phyloP scores from a whole-genome alignment of 1,284 basidiomycete genomes.

The Sanghuangporus sanghuang region DNA sequence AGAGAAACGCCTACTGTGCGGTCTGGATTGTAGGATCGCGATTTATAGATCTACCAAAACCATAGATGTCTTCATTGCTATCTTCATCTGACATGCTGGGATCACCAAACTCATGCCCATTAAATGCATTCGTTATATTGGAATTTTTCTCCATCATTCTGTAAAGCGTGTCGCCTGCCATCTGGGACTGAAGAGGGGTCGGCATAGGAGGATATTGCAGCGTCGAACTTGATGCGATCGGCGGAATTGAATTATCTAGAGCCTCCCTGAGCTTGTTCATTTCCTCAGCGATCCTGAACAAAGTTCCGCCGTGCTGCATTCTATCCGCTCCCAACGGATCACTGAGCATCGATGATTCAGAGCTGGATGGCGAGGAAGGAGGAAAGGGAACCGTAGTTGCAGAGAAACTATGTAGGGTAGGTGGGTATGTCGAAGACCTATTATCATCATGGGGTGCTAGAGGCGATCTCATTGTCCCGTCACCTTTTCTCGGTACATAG shows the following conservation, averaged over 20 bases:
- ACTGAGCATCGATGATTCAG: not conserved
- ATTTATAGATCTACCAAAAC: slow-evolving; percentile 40
- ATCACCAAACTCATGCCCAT: slow-evolving; percentile 16
- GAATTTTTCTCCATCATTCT: not conserved
- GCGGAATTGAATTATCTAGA: not conserved
- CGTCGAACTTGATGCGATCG: slow-evolving; percentile 1
- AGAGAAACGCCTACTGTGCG: slow-evolving; percentile 39
- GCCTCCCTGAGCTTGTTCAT: not conserved
- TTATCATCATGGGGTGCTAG: not conserved
- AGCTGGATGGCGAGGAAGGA: not conserved
- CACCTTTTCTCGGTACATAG: not conserved
- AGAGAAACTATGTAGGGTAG: not conserved
- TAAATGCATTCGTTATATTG: not conserved
- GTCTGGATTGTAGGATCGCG: slow-evolving; percentile 39
- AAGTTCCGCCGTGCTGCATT: not conserved
- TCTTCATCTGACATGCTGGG: slow-evolving; percentile 26
- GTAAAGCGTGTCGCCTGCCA: not conserved
- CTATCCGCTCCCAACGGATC: not conserved
- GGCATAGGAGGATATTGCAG: not conserved
- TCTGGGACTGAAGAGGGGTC: not conserved
- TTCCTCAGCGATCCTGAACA: not conserved
- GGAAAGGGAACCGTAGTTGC: not conserved
- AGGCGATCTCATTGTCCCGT: not conserved
- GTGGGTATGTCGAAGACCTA: not conserved
- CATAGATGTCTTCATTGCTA: slow-evolving; percentile 39